phyloP scores from a whole-genome alignment of 371 early-diverging fungal species.

The Lichtheimia corymbifera region DNA sequence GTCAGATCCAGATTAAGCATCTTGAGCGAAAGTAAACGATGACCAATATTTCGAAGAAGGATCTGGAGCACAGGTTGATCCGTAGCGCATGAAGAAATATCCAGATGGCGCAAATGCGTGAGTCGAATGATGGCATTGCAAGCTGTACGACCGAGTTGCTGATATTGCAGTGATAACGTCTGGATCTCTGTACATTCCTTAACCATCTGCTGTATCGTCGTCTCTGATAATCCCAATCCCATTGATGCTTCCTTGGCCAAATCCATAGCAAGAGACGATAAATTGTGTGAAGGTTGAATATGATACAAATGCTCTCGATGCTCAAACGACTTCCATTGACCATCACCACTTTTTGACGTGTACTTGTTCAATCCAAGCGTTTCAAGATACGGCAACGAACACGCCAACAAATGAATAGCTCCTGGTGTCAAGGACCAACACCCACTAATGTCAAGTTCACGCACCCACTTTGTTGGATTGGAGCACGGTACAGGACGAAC shows the following conservation, averaged over 20 bases:
- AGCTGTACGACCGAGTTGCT: slow-evolving; percentile 18
- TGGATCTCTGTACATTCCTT: slow-evolving; percentile 9
- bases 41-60: slow-evolving; percentile 22
- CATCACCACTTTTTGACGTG: background rate
- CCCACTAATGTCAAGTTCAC: slow-evolving; percentile 32
- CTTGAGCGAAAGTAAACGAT: slow-evolving; percentile 26
- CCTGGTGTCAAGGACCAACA: slow-evolving; percentile 34
- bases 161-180: slow-evolving; percentile 36
- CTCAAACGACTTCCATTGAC: slow-evolving; percentile 19
- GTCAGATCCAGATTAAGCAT: slow-evolving; percentile 45
- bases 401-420: slow-evolving; percentile 22
- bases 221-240: slow-evolving; percentile 23
- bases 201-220: slow-evolving; percentile 16
- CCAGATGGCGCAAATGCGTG: slow-evolving; percentile 24
- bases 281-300: slow-evolving; percentile 36
- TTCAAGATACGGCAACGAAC: slow-evolving; percentile 22
- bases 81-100: slow-evolving; percentile 40
- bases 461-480: background rate
- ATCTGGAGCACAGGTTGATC: slow-evolving; percentile 28
- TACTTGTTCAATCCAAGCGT: slow-evolving; percentile 29
- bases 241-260: slow-evolving; percentile 26
- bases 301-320: slow-evolving; percentile 44
- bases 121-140: slow-evolving; percentile 14
- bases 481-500: background rate
- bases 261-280: slow-evolving; percentile 37